Evolutionary conservation across 495 filamentous ascomycete species (phyloP), one percentile per base, ranked within the genome.

Genomic region (Aspergillus homomorphus): DNA sequence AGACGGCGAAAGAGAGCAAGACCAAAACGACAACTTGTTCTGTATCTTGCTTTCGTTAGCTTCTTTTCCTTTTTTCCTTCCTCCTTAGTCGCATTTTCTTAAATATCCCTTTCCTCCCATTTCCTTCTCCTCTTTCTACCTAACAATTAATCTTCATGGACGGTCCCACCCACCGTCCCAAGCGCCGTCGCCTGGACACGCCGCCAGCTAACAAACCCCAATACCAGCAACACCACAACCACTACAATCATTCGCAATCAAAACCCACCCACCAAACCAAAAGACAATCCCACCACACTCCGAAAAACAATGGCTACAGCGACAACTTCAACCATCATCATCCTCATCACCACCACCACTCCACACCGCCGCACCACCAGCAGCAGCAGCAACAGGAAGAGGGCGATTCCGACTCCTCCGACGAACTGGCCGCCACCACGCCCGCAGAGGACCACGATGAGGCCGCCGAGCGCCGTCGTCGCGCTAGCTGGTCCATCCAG

Each of bases 111-210:
- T 51, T 49, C 52, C 54, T 57, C 26, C 26, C 22, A 0, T 16
- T 48, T 18, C 22, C 58, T 21, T 55, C 50, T 62, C 58, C 62
- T 62, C 61, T 45, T 26, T 38, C 33, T 26, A 33, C 1, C 23
- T 45, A 15, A 14, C 20, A n/a, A n/a, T n/a, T n/a, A n/a, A n/a
- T 42, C 38, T 42, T 38, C 51, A 77, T 77, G 74, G 69, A 71
- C 6, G 51, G 60, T 51, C 45, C 52, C 21, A 63, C 64, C 54
- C 76, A 77, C 15, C 79, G 80, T 6, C 70, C 80, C 18, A 85
- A 84, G 64, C 77, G 83, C 33, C 82, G 85, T 48, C 80, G 82
- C 60, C 71, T 85, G 20, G 71, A 79, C 44, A 53, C 60, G 18
- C 69, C 69, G 42, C 62, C n/a, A n/a, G n/a, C n/a, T n/a, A n/a